Evolutionary conservation across 179 eudicot species (phyloP), one percentile per base, ranked within the genome.

Genomic region (Gypsophila paniculata): DNA sequence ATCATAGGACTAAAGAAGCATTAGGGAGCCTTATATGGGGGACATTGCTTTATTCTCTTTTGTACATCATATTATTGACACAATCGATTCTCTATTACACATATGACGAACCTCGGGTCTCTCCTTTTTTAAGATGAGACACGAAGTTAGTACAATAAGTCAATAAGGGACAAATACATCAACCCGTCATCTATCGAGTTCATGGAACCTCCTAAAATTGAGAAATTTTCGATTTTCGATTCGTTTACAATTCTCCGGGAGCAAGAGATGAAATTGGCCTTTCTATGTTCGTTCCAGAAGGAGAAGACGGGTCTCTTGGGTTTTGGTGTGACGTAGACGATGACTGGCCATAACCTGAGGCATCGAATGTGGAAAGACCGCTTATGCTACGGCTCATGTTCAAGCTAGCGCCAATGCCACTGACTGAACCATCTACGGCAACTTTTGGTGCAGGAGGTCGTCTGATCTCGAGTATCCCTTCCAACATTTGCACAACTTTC

Each of bases 401-500:
- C 39, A 78, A 58, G 77, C 85, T 86, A 10, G 82, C 75, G 11
- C 83, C 86, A 4, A 79, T 74, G 11, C 83, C 86, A 6, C 81
- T 75, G 10, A 76, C 12, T 1, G 89, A 80, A 17, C 77, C 86
- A 18, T 88, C 93, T 1, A 72, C n/a, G 25, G 54, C 62, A 1
- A 82, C 77, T 77, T 85, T 87, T 0, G 88, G 91, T 5, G 81
- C 71, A 5, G 96, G 97, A 7, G 97, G 91, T 75, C 75, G 85
- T 65, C 79, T 87, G 8, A 93, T 86, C 74, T 82, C 91, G 55
- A 80, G 61, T 32, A 91, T 75, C 18, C 98, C 98, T 84, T 93
- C 98, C 0, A 93, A 68, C 98, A 93, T 87, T 69, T 91, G 97
- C 69, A 93, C 97, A 21, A 93, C 97, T 81, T 83, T 93, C 52